phyloP scores from a whole-genome alignment of 176 grass and related monocot species.

The Thinopyrum elongatum region DNA sequence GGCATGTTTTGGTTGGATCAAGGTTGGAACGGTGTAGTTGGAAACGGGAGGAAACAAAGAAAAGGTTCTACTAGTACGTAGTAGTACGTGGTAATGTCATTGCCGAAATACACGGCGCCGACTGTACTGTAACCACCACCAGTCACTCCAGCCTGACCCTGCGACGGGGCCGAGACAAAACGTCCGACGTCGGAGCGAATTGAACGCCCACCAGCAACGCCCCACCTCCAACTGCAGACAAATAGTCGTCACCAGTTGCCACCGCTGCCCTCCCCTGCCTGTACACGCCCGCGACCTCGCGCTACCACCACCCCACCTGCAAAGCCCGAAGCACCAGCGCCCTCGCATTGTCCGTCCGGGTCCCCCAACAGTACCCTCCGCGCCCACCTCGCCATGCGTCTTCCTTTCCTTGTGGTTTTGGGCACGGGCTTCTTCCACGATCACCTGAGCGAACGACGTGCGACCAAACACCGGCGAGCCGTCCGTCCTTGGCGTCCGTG shows the following conservation, averaged over 20 bases:
- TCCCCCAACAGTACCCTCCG: neutral
- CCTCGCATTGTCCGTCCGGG: neutral
- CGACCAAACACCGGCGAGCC: constrained; percentile 14
- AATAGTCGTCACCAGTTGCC: neutral
- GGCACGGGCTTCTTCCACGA: neutral
- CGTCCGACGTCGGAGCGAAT: constrained; percentile 23
- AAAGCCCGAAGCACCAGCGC: neutral
- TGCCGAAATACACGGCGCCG: neutral
- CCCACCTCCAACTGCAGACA: constrained; percentile 12
- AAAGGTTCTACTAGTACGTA: too few species aligned
- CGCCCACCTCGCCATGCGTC: neutral
- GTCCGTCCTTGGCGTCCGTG: neutral
- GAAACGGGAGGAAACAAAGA: too few species aligned
- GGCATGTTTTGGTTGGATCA: too few species aligned
- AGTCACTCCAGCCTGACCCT: neutral
- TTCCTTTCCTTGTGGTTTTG: neutral
- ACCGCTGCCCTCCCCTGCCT: neutral
- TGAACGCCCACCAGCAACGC: constrained; percentile 30
- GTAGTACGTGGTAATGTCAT: neutral
- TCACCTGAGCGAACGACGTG: constrained; percentile 20
- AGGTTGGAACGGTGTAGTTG: too few species aligned
- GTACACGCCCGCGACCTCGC: neutral
- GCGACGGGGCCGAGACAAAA: constrained; percentile 33
- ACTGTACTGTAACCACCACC: neutral
- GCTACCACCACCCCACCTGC: neutral